Base-by-base conservation (phyloP, 2,329 filamentous ascomycete genomes). In the Cyphellophora europaea region DNA sequence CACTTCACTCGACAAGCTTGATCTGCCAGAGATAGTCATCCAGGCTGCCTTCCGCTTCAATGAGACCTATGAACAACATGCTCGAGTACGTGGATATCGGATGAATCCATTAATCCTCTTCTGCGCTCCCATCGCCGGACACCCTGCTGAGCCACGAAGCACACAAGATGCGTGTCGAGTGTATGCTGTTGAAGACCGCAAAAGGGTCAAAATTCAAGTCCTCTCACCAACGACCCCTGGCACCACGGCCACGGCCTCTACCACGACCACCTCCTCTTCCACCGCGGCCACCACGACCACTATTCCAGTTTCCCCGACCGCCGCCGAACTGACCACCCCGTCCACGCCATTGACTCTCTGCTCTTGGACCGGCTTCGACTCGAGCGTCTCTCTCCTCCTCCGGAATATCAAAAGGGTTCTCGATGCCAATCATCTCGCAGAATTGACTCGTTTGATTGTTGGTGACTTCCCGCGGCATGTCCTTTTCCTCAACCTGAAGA, bases 391-490 rank as follows among this genome's bases (percentile, higher is more conserved):
- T 71, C 55, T 93, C 83, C 49, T 86, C 77, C 2, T 80, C 72
- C n/a, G 63, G 76, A 2, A 81, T 73, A 48, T 82, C 69, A 66
- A 79, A 93, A 6, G 78, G 67, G 54, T 96, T 93, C 5, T 73
- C 63, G 19, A 98, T 77, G 6, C 72, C 77, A 1, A 96, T 50
- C 36, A 96, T 60, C 37, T 78, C 65, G 57, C 91, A 98, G 53
- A 89, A 96, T 3, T 67, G 60, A n/a, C 65, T 66, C 5, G 87
- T 96, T 61, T 96, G 89, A 10, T 82, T 79, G 52, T 91, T 96
- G 3, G 77, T 85, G 54, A 89, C 89, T 59, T 95, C 88, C 2
- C 67, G 63, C 2, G 87, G 85, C 54, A 77, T 72, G n/a, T 78
- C 65, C 0, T 65, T 50, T 0, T 76, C 72, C 15, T 63, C 66